phyloP scores from a whole-genome alignment of 2,329 filamentous ascomycete species.

The Lasiodiplodia hormozganensis region DNA sequence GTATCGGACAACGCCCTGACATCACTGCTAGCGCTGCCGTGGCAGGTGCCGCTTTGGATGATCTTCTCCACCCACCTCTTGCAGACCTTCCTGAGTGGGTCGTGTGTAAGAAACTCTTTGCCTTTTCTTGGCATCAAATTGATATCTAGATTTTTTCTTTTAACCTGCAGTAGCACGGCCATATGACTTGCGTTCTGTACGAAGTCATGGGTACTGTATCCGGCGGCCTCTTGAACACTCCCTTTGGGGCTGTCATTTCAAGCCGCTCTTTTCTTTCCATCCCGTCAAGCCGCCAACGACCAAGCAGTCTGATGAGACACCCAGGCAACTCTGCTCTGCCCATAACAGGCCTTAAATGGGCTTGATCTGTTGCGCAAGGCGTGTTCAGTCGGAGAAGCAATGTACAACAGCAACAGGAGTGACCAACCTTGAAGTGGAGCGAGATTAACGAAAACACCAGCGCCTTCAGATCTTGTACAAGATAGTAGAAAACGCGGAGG shows the following conservation, averaged over 20 bases:
- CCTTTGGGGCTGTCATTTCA: not conserved
- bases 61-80: conserved; percentile 7
- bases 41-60: conserved; percentile 2
- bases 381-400: not conserved
- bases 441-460: conserved; percentile 96
- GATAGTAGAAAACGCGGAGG: conserved; percentile 96
- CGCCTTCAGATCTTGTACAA: conserved; percentile 96
- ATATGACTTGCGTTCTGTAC: not conserved
- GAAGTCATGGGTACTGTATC: not conserved
- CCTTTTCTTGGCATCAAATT: conserved; percentile 18
- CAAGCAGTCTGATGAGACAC: no score
- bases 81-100: not conserved
- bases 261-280: not conserved
- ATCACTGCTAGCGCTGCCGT: conserved; percentile 7
- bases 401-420: not conserved
- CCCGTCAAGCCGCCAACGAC: not conserved
- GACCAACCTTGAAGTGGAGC: conserved; percentile 86
- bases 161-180: not conserved
- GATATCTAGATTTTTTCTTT: conserved; percentile 15
- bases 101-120: not conserved
- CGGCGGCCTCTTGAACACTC: not conserved
- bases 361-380: conserved; percentile 63
- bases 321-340: not conserved
- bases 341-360: conserved; percentile 61
- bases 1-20: conserved; percentile 1